Conservation (phyloP, 2,329 filamentous ascomycete species). For the Catunica adiposa region DNA sequence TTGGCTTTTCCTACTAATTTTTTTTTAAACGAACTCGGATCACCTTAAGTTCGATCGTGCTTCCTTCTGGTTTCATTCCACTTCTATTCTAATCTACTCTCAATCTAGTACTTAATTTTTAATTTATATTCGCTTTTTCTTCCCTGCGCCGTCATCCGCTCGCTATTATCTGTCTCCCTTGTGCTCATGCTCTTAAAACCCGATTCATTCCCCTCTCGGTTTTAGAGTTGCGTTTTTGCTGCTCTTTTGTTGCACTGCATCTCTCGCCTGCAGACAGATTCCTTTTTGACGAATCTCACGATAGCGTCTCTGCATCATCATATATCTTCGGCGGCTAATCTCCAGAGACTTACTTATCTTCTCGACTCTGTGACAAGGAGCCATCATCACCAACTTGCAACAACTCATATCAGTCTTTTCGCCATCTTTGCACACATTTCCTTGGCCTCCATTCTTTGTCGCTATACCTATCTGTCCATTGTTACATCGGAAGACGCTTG, state of each 20-base stretch:
- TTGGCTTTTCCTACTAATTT: neutral
- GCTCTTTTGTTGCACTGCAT: slow-evolving; percentile 5
- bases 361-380: neutral
- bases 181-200: neutral
- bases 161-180: neutral
- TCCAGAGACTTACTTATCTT: neutral
- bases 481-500: neutral
- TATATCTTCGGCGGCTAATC: neutral
- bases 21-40: slow-evolving; percentile 4
- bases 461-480: neutral
- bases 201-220: neutral
- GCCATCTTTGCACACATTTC: too few species aligned
- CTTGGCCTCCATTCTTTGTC: neutral
- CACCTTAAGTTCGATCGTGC: neutral
- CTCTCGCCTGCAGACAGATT: slow-evolving; percentile 4
- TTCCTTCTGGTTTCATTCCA: neutral
- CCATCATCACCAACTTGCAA: neutral
- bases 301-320: slow-evolving; percentile 1
- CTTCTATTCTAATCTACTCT: slow-evolving; percentile 1
- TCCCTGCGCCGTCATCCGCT: neutral
- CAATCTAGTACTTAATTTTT: neutral
- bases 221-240: neutral
- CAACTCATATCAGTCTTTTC: neutral
- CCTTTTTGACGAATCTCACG: neutral
- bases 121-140: neutral